These are phyloP conservation scores for Camellia sinensis DNA, from an alignment of 148 eudicot genomes.

Conservation along the genomic window DNA sequence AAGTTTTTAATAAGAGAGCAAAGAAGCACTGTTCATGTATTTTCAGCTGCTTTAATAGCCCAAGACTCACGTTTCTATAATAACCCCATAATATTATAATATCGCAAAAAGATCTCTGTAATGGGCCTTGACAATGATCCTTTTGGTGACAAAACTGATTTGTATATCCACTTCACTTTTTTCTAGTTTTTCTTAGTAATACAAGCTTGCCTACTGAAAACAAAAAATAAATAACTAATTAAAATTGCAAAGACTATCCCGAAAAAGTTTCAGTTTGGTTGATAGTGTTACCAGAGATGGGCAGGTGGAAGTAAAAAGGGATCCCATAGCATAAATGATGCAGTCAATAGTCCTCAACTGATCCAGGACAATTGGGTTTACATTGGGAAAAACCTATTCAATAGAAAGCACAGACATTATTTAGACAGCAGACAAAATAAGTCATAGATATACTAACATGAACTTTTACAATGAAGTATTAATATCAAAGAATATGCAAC, in stretches of 20 bases:
- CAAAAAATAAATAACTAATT: too few species aligned
- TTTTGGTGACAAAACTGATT: too few species aligned
- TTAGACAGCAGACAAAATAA: background rate
- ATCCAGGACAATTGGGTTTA: constrained; percentile 69
- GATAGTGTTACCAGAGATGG: constrained; percentile 74
- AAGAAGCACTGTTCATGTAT: background rate
- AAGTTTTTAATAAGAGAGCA: background rate
- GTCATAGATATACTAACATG: background rate
- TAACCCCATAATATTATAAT: too few species aligned
- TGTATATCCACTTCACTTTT: background rate
- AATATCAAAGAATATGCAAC: background rate
- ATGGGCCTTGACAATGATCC: too few species aligned
- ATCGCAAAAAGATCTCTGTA: too few species aligned
- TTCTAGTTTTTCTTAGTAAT: background rate
- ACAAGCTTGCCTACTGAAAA: background rate
- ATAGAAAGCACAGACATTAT: constrained; percentile 11
- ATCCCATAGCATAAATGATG: constrained; percentile 94
- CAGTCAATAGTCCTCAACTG: constrained; percentile 78
- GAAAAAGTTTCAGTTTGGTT: background rate
- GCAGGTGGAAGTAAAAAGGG: constrained; percentile 93
- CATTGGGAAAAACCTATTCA: constrained; percentile 78
- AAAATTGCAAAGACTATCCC: too few species aligned
- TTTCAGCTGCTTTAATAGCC: background rate
- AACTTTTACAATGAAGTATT: background rate
- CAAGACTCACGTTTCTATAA: too few species aligned